These are phyloP conservation scores for Trichomonascus vanleenenianus DNA, from an alignment of 805 yeast species.

Conservation along the genomic window DNA sequence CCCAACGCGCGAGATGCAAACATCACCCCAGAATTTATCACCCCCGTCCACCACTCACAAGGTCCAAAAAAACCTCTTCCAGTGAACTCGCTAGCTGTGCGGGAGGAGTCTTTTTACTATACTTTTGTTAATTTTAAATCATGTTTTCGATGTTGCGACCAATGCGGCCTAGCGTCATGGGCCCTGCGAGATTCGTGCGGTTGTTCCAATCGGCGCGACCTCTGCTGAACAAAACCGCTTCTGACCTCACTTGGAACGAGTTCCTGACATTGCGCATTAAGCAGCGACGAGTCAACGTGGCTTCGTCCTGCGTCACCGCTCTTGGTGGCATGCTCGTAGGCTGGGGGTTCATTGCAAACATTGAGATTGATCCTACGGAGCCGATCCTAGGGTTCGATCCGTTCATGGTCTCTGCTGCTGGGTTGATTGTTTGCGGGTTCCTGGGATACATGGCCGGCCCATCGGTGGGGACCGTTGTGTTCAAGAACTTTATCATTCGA, in stretches of 20 bases:
- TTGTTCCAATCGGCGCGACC: slow-evolving; percentile 1
- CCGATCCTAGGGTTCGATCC: slow-evolving; percentile 84
- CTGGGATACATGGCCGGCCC: slow-evolving; percentile 84
- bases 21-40: too few species aligned
- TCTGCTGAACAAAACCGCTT: too few species aligned
- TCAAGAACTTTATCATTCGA: slow-evolving; percentile 34
- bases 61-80: too few species aligned
- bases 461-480: slow-evolving; percentile 60
- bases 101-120: too few species aligned
- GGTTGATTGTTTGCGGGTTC: slow-evolving; percentile 61
- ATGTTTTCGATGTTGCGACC: too few species aligned
- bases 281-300: slow-evolving; percentile 62
- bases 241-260: slow-evolving; percentile 60
- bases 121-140: too few species aligned
- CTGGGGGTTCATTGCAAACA: slow-evolving; percentile 68
- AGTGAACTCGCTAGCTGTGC: too few species aligned
- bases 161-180: too few species aligned
- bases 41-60: too few species aligned
- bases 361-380: slow-evolving; percentile 84
- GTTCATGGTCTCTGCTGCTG: slow-evolving; percentile 70
- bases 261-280: slow-evolving; percentile 70
- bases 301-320: slow-evolving; percentile 62
- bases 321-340: slow-evolving; percentile 57
- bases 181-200: not conserved
- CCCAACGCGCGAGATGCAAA: too few species aligned